phyloP scores from a whole-genome alignment of 495 filamentous ascomycete species.

The Aspergillus heteromorphus region DNA sequence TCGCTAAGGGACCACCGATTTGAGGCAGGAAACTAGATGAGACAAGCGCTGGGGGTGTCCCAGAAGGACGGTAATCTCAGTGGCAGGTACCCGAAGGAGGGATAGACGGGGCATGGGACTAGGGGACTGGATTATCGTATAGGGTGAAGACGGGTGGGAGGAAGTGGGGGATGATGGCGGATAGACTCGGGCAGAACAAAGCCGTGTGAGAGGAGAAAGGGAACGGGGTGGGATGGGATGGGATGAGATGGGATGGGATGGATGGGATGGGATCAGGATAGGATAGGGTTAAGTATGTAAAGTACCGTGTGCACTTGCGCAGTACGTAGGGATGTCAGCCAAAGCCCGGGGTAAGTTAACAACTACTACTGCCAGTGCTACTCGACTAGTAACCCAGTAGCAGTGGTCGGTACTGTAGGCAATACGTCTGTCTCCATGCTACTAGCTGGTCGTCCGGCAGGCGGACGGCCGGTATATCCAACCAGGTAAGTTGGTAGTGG shows the following conservation, averaged over 20 bases:
- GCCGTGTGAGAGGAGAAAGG: not conserved
- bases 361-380: not conserved
- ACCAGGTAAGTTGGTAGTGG: not conserved
- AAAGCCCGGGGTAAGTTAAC: not conserved
- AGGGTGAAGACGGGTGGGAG: no score
- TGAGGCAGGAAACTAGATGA: not conserved
- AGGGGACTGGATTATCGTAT: no score
- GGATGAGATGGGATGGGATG: not conserved
- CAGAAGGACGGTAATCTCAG: not conserved
- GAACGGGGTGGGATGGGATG: not conserved
- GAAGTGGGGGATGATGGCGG: not conserved
- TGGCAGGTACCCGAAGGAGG: conserved; percentile 5
- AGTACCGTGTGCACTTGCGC: not conserved
- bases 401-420: not conserved
- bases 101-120: conserved; percentile 1
- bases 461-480: not conserved
- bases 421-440: no score
- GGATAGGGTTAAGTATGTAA: not conserved
- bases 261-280: no score
- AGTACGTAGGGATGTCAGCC: not conserved
- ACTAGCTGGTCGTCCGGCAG: not conserved
- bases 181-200: conserved; percentile 3
- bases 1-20: not conserved
- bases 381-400: not conserved
- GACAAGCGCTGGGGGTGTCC: not conserved